Percentiles rank a stretch among this genome's conserved stretches.
These are phyloP conservation scores for Nothomitra cinnamomea DNA, from an alignment of 2,329 filamentous ascomycete species.

Conservation along the genomic window DNA sequence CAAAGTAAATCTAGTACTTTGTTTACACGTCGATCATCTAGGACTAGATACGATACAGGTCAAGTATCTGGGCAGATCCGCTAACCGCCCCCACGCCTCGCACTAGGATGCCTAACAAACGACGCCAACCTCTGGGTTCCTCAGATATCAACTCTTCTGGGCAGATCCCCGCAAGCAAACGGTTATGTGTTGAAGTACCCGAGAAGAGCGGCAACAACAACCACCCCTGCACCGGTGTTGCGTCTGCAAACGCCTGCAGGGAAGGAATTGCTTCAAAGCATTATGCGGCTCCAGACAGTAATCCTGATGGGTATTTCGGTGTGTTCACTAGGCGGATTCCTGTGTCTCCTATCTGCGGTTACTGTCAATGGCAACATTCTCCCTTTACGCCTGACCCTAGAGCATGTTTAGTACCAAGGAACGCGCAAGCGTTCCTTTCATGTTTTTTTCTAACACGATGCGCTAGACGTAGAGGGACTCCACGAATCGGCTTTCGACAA, in stretches of 20 bases:
- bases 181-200: not conserved
- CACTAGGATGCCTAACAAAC: not conserved
- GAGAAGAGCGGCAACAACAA: not conserved
- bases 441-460: not conserved
- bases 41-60: too few species aligned
- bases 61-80: too few species aligned
- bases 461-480: not conserved
- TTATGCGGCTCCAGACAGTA: not conserved
- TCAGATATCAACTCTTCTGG: slow-evolving; percentile 4
- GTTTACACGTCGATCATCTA: too few species aligned
- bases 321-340: not conserved
- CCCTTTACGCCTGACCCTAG: not conserved
- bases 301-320: not conserved
- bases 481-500: not conserved
- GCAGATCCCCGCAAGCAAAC: not conserved
- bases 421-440: not conserved
- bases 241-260: not conserved
- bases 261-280: not conserved
- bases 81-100: not conserved
- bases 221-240: not conserved
- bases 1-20: too few species aligned
- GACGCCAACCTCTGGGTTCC: slow-evolving; percentile 2
- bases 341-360: too few species aligned
- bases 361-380: not conserved
- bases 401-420: not conserved